These are phyloP conservation scores for Torulaspora globosa DNA, from an alignment of 1,139 yeast species.

Conservation along the genomic window DNA sequence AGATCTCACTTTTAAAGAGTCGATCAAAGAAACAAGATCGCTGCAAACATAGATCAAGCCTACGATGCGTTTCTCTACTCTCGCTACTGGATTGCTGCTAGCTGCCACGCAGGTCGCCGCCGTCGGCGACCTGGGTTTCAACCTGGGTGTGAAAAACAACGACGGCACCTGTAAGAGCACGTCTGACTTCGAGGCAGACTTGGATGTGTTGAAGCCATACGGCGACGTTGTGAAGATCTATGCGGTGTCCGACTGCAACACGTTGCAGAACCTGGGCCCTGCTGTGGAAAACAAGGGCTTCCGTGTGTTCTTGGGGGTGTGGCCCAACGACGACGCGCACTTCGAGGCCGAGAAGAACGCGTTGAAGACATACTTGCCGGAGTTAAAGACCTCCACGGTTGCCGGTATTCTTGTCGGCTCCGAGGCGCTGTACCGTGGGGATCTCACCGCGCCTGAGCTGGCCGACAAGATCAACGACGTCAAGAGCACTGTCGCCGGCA, in stretches of 20 bases:
- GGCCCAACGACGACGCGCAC: conserved; percentile 84
- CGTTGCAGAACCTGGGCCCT: conserved; percentile 76
- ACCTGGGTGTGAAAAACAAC: conserved; percentile 71
- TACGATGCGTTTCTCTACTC: conserved; percentile 35
- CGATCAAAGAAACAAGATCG: conserved; percentile 1
- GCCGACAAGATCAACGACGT: conserved; percentile 60
- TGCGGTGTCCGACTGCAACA: conserved; percentile 85
- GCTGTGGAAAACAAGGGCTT: conserved; percentile 77
- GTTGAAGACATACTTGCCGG: conserved; percentile 63
- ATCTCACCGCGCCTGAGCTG: conserved; percentile 63
- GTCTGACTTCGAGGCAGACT: conserved; percentile 61
- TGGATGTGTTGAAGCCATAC: conserved; percentile 52
- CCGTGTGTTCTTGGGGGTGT: conserved; percentile 71
- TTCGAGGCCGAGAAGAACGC: conserved; percentile 68
- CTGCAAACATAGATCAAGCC: background rate
- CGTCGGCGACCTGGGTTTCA: conserved; percentile 53
- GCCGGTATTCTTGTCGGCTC: conserved; percentile 82
- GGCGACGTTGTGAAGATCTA: conserved; percentile 69
- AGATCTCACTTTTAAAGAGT: background rate
- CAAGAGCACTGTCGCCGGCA: conserved; percentile 51
- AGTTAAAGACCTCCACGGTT: conserved; percentile 60
- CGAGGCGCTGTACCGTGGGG: conserved; percentile 85
- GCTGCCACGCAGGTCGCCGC: conserved; percentile 35
- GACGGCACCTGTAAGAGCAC: conserved; percentile 69
- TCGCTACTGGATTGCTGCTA: conserved; percentile 27